Conservation (phyloP, 2,329 filamentous ascomycete genomes). For the Lecanosticta acicola region DNA sequence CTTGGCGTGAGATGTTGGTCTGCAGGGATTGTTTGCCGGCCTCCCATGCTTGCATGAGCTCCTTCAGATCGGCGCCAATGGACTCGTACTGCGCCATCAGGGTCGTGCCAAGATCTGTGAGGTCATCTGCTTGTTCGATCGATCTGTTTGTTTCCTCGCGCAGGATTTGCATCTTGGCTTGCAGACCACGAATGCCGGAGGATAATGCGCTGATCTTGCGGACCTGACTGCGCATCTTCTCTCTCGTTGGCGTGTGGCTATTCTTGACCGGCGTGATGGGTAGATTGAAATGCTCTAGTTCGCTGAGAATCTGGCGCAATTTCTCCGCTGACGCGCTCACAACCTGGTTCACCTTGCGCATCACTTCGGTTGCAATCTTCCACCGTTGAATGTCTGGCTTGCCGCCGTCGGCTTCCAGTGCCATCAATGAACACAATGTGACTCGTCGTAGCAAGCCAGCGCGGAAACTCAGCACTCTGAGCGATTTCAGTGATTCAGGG, state of each 20-base stretch:
- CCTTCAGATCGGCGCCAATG: slow-evolving; percentile 78
- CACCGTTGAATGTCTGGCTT: slow-evolving; percentile 71
- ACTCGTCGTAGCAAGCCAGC: slow-evolving; percentile 77
- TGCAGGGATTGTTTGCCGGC: slow-evolving; percentile 73
- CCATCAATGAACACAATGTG: slow-evolving; percentile 80
- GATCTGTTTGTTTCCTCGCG: slow-evolving; percentile 81
- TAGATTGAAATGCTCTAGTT: slow-evolving; percentile 61
- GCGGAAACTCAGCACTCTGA: slow-evolving; percentile 61
- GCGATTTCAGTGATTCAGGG: slow-evolving; percentile 68
- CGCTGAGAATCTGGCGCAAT: slow-evolving; percentile 64
- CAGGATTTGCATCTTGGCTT: slow-evolving; percentile 89
- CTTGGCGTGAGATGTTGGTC: slow-evolving; percentile 73
- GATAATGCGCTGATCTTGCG: slow-evolving; percentile 84
- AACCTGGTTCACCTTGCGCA: slow-evolving; percentile 58
- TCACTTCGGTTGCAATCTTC: slow-evolving; percentile 69
- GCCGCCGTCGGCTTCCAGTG: slow-evolving; percentile 75
- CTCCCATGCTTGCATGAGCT: slow-evolving; percentile 47
- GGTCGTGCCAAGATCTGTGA: slow-evolving; percentile 63
- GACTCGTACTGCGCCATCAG: slow-evolving; percentile 90
- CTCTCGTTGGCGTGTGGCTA: slow-evolving; percentile 61
- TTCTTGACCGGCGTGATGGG: slow-evolving; percentile 52
- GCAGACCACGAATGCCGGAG: slow-evolving; percentile 81
- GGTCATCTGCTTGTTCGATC: slow-evolving; percentile 60
- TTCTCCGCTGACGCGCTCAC: slow-evolving; percentile 60
- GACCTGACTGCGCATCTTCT: slow-evolving; percentile 79